Evolutionary conservation across 768 basidiomycete genomes (phyloP), one percentile per base, ranked within the genome.

Genomic region (Holtermannia corniformis): DNA sequence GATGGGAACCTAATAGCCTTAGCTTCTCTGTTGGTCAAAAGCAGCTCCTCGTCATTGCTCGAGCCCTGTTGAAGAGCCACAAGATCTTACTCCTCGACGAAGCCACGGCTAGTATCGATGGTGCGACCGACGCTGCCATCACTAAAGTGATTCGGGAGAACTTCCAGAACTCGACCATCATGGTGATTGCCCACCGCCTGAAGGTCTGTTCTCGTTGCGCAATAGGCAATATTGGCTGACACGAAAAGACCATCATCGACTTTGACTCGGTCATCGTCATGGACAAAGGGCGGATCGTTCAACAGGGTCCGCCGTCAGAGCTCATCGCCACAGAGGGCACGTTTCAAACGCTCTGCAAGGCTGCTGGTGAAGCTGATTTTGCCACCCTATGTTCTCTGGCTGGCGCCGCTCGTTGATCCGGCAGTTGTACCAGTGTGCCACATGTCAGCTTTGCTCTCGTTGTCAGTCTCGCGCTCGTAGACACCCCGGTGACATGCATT

Each of bases 131-230:
- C 48, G 58, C 56, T 12, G 57, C 62, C 47, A 66, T 71, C 56
- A 63, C 59, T 24, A 24, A 62, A 16, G 59, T 63, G 3, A 58
- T 71, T 0, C 58, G 65, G 37, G 61, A 65, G 23, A 52, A 64
- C 40, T 65, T 71, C 22, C 47, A 19, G 2, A 63, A 56, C 3
- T 60, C 58, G 3, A 68, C 69, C 1, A 61, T 68, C 5, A 42
- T 71, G 5, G 68, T 68, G 50, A 68, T 71, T 26, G 69, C 69
- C 2, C 69, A 71, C 49, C 59, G 69, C 0, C 50, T 66, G 11
- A 51, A 59, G 50, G 64, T 64, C 40, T 46, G 62, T 47, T 0
- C 20, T 24, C 10, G 26, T 25, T 1, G 42, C 23, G 28, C 5
- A 49, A 24, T 5, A 11, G 2, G 19, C n/a, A 24, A 5, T 5